Conservation (phyloP, 2,329 filamentous ascomycete species). For the Plenodomus lindquistii region DNA sequence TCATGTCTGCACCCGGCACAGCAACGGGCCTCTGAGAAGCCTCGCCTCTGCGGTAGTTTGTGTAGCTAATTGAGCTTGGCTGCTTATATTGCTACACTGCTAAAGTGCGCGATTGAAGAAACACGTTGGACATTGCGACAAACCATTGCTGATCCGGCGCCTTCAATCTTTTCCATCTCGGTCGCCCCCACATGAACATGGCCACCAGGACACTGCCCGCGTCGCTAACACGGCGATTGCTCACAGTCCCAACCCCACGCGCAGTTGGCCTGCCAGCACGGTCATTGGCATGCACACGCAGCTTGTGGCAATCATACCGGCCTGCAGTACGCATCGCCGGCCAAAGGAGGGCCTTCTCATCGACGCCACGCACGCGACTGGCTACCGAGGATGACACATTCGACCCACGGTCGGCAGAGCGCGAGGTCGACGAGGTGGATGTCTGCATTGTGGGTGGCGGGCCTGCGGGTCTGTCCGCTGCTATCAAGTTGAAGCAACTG, state of each 20-base stretch:
- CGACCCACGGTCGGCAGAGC: constrained; percentile 64
- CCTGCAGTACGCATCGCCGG: constrained; percentile 44
- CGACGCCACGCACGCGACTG: constrained; percentile 35
- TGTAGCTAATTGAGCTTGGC: constrained; percentile 8
- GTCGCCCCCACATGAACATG: constrained; percentile 27
- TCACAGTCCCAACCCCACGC: constrained; percentile 21
- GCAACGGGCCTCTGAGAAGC: constrained; percentile 19
- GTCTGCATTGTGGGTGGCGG: constrained; percentile 96
- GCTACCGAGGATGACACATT: constrained; percentile 47
- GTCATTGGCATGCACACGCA: constrained; percentile 21
- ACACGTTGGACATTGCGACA: not conserved
- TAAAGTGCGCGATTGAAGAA: not conserved
- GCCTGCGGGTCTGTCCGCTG: constrained; percentile 89
- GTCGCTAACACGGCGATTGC: constrained; percentile 31
- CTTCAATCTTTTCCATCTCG: not conserved
- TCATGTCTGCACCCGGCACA: constrained; percentile 19
- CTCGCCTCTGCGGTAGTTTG: constrained; percentile 10
- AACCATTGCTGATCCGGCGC: not conserved
- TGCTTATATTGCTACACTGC: not conserved
- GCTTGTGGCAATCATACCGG: constrained; percentile 24
- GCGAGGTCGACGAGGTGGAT: constrained; percentile 91
- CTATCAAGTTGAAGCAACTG: constrained; percentile 92
- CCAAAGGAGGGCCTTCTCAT: constrained; percentile 43
- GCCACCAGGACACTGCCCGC: constrained; percentile 35
- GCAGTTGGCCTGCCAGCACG: constrained; percentile 20